These are phyloP conservation scores for Saccharomycopsis vini DNA, from an alignment of 805 yeast species.

Conservation along the genomic window DNA sequence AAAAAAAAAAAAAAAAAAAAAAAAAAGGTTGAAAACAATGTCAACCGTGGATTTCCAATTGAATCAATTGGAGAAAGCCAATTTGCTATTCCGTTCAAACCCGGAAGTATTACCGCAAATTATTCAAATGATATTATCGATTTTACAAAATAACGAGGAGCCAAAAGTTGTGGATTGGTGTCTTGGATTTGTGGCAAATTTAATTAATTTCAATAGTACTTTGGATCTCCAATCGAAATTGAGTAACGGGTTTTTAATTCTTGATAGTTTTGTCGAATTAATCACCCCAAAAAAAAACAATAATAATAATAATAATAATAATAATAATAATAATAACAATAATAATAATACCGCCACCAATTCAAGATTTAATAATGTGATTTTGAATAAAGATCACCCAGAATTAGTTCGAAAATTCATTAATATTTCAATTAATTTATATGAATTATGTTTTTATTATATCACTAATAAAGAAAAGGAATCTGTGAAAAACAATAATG, in stretches of 20 bases:
- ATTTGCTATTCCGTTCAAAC: background rate
- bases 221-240: slow-evolving; percentile 1
- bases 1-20: background rate
- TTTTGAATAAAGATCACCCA: background rate
- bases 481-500: background rate
- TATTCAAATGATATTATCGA: slow-evolving; percentile 1
- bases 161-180: slow-evolving; percentile 5
- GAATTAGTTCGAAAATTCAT: slow-evolving; percentile 3
- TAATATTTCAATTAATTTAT: slow-evolving; percentile 4
- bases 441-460: slow-evolving; percentile 1
- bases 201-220: background rate
- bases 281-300: background rate
- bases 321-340: no score
- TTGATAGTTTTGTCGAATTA: slow-evolving; percentile 1
- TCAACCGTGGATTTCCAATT: slow-evolving; percentile 2
- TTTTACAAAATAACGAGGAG: slow-evolving; percentile 1
- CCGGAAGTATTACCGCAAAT: slow-evolving; percentile 6
- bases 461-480: background rate
- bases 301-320: no score
- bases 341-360: no score
- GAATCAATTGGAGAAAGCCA: slow-evolving; percentile 8
- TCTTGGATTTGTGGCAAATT: slow-evolving; percentile 1
- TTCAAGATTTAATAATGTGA: no score
- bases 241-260: background rate
- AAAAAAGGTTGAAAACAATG: no score